phyloP scores from a whole-genome alignment of 768 basidiomycete genomes.

The Lactarius trivialis region DNA sequence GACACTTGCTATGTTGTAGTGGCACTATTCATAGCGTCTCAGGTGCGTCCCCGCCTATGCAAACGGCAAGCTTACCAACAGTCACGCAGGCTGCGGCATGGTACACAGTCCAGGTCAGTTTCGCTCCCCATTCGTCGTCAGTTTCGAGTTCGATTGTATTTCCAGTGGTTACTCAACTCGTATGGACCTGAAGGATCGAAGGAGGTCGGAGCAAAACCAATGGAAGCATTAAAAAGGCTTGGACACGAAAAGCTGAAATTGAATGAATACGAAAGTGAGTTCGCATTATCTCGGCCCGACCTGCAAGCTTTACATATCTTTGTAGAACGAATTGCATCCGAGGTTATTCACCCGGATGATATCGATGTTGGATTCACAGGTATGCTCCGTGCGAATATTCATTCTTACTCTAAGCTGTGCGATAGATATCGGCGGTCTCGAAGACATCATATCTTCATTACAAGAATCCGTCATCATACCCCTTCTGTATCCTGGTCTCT shows the following conservation, averaged over 20 bases:
- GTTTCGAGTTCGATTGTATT: constrained; percentile 1
- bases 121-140: background rate
- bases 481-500: constrained; percentile 83
- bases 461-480: constrained; percentile 96
- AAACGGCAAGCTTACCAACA: background rate
- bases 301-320: constrained; percentile 8
- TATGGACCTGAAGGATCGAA: constrained; percentile 44
- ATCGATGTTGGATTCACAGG: constrained; percentile 72
- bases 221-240: constrained; percentile 61
- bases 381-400: constrained; percentile 29
- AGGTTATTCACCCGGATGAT: constrained; percentile 89
- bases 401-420: constrained; percentile 9
- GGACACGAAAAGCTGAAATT: constrained; percentile 71
- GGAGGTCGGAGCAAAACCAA: constrained; percentile 59
- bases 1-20: constrained; percentile 27
- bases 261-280: constrained; percentile 85
- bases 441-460: constrained; percentile 80
- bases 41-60: constrained; percentile 33
- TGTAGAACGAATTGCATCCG: constrained; percentile 78
- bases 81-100: constrained; percentile 62
- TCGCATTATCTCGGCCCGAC: background rate
- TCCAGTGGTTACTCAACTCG: constrained; percentile 62
- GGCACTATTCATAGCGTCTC: constrained; percentile 43
- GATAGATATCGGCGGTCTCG: constrained; percentile 87
- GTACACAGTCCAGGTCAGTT: constrained; percentile 63